Percentiles rank a stretch among this genome's conserved stretches.
Conservation (phyloP, 179 eudicot species). For the Drosera spatulata region DNA sequence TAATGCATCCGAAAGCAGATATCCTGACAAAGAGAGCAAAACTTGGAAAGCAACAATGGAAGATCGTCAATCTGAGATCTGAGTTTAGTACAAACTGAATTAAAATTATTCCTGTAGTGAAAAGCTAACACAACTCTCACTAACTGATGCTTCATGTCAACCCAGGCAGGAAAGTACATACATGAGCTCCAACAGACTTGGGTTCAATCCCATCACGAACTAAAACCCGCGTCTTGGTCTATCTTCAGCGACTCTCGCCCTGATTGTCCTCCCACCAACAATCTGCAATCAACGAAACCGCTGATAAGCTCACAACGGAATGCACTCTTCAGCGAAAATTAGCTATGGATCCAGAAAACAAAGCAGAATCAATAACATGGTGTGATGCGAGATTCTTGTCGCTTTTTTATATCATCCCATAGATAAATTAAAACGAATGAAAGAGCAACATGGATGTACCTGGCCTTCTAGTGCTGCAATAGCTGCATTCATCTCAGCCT, state of each 20-base stretch:
- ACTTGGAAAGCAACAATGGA: no score
- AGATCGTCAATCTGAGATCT: no score
- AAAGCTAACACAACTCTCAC: no score
- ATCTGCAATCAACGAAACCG: conserved; percentile 23
- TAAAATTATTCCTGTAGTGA: no score
- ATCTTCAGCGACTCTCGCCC: conserved; percentile 71
- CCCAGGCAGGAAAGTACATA: no score
- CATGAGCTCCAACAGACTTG: no score
- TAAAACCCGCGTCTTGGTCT: conserved; percentile 47
- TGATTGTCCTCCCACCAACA: conserved; percentile 70
- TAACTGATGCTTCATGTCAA: no score
- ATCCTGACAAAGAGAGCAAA: no score
- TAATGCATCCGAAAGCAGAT: no score
- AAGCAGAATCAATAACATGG: background rate
- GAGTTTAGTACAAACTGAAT: no score
- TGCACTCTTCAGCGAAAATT: background rate
- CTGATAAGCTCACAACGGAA: conserved; percentile 2
- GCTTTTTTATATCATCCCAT: no score
- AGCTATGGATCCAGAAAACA: background rate
- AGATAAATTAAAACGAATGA: background rate
- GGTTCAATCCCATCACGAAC: conserved; percentile 1
- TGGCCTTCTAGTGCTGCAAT: conserved; percentile 81
- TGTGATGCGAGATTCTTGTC: no score
- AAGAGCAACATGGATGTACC: conserved; percentile 25
- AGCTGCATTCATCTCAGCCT: conserved; percentile 76